These are phyloP conservation scores for Colletotrichum sp. DNA, from an alignment of 2,329 filamentous ascomycete genomes.

Conservation along the genomic window DNA sequence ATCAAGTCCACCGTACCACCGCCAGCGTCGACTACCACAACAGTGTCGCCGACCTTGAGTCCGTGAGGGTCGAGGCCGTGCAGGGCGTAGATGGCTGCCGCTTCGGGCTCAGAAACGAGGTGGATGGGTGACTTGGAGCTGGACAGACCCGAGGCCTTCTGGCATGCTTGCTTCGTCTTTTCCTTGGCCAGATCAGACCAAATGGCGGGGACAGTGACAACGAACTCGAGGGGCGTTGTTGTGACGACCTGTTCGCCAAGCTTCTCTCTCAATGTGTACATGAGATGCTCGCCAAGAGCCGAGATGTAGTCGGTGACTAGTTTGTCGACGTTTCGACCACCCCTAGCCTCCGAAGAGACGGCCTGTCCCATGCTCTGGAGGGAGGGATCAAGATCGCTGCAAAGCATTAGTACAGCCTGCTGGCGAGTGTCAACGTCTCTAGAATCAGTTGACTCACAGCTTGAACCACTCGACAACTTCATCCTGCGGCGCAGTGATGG, in stretches of 20 bases:
- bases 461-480: constrained; percentile 55
- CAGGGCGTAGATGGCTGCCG: constrained; percentile 55
- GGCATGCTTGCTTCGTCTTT: constrained; percentile 50
- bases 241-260: constrained; percentile 46
- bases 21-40: constrained; percentile 59
- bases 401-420: background rate
- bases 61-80: constrained; percentile 45
- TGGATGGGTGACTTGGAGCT: constrained; percentile 38
- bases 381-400: constrained; percentile 41
- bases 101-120: constrained; percentile 58
- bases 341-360: constrained; percentile 28
- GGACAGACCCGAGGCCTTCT: constrained; percentile 37
- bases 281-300: constrained; percentile 53
- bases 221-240: constrained; percentile 54
- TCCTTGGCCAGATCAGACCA: constrained; percentile 62
- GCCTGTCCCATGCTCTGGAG: constrained; percentile 35
- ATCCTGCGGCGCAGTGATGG: constrained; percentile 41
- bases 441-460: constrained; percentile 39
- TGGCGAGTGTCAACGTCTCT: background rate
- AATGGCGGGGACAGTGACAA: constrained; percentile 63
- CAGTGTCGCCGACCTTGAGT: constrained; percentile 48
- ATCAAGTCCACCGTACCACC: constrained; percentile 61
- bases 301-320: constrained; percentile 54
- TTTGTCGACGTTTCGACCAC: constrained; percentile 39
- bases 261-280: constrained; percentile 45